Percentiles rank a stretch among this genome's conserved stretches.
Evolutionary conservation across 1,284 basidiomycete species (phyloP).

Genomic region (Austroboletus novae-zelandiae): DNA sequence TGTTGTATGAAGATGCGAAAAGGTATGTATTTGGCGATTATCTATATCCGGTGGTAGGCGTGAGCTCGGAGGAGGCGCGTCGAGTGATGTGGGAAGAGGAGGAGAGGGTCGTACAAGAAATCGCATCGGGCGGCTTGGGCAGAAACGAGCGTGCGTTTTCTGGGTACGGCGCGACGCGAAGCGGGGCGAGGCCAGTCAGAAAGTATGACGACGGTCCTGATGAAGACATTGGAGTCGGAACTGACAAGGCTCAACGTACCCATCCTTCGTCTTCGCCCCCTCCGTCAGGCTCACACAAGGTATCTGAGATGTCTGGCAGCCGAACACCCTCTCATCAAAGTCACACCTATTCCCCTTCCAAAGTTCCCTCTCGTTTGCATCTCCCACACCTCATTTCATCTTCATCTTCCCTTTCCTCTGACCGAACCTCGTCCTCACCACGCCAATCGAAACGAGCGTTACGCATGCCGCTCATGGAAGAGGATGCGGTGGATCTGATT

Average conservation of each 20-base stretch:
- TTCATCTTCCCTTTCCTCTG: not conserved
- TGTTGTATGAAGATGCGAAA: slow-evolving; percentile 67
- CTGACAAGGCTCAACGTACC: not conserved
- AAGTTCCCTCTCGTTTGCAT: slow-evolving; percentile 5
- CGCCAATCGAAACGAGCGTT: slow-evolving; percentile 3
- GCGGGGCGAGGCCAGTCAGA: slow-evolving; percentile 3
- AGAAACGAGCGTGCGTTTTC: not conserved
- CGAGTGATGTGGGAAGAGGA: slow-evolving; percentile 57
- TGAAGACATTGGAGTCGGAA: not conserved
- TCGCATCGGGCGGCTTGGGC: slow-evolving; percentile 11
- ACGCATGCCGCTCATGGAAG: slow-evolving; percentile 21
- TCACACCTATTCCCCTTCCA: slow-evolving; percentile 9
- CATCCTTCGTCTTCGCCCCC: slow-evolving; percentile 5
- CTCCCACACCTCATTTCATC: slow-evolving; percentile 4
- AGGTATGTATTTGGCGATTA: slow-evolving; percentile 89
- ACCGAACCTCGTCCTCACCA: slow-evolving; percentile 9
- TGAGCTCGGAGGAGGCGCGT: slow-evolving; percentile 71
- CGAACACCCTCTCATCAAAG: slow-evolving; percentile 11
- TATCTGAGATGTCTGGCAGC: slow-evolving; percentile 3
- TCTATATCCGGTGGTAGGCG: slow-evolving; percentile 86
- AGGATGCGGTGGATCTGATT: slow-evolving; percentile 31
- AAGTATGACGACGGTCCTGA: slow-evolving; percentile 11
- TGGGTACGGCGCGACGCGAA: slow-evolving; percentile 29
- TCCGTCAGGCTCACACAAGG: slow-evolving; percentile 4
- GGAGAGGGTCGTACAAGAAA: slow-evolving; percentile 28